These are phyloP conservation scores for Corchorus olitorius DNA, from an alignment of 345 rosid species.

Conservation along the genomic window DNA sequence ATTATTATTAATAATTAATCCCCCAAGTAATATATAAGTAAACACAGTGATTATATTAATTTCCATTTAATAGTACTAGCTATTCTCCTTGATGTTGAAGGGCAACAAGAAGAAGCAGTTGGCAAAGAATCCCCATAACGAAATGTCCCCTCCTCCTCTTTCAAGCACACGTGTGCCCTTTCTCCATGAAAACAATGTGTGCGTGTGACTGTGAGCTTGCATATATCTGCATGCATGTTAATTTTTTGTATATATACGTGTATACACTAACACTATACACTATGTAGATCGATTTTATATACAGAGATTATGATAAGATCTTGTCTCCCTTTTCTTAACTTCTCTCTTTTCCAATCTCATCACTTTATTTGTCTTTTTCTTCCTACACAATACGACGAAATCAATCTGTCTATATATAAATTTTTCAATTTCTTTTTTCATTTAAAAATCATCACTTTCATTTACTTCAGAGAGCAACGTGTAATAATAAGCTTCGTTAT, in stretches of 20 bases:
- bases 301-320: slow-evolving; percentile 14
- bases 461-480: not conserved
- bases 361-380: slow-evolving; percentile 6
- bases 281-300: not conserved
- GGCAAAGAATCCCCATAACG: not conserved
- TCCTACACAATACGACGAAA: slow-evolving; percentile 12
- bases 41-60: no score
- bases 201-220: not conserved
- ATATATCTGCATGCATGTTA: not conserved
- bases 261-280: not conserved
- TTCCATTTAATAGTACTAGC: not conserved
- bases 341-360: not conserved
- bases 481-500: no score
- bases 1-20: no score
- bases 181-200: not conserved
- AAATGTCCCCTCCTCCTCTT: not conserved
- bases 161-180: not conserved
- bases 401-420: not conserved
- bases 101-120: not conserved
- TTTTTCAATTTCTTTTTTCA: not conserved
- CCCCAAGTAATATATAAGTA: no score
- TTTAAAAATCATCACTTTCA: not conserved
- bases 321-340: not conserved
- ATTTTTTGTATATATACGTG: not conserved
- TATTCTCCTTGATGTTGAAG: no score